Conservation (phyloP, 148 eudicot species). For the Rhododendron mucronatum region DNA sequence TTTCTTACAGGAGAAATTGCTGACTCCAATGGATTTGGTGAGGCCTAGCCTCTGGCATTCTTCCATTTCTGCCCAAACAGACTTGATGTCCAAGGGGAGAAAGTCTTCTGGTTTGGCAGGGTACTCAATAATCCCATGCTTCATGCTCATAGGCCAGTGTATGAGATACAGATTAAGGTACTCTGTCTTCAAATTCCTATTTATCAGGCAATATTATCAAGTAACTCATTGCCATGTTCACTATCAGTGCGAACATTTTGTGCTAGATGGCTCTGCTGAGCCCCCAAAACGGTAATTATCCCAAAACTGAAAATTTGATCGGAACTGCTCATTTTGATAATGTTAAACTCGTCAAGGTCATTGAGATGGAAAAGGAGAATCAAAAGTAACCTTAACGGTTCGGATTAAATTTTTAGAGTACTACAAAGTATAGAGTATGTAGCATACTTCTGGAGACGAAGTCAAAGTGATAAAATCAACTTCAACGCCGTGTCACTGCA, state of each 20-base stretch:
- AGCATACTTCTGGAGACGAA: neutral
- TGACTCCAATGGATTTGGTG: conserved; percentile 1
- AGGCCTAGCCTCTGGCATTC: conserved; percentile 2
- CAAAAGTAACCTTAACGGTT: neutral
- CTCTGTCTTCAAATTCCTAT: neutral
- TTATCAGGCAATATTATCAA: neutral
- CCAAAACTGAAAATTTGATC: too few species aligned
- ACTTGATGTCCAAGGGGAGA: neutral
- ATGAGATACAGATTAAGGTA: neutral
- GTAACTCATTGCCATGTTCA: neutral
- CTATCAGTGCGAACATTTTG: neutral
- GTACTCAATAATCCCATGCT: neutral
- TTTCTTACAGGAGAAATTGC: conserved; percentile 6
- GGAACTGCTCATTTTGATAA: too few species aligned
- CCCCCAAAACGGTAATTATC: neutral
- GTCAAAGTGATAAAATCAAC: neutral
- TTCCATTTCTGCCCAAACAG: conserved; percentile 9
- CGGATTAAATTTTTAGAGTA: neutral
- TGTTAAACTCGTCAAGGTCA: too few species aligned
- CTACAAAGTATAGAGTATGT: neutral
- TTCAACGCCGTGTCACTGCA: neutral
- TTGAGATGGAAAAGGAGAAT: too few species aligned
- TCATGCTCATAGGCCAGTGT: neutral
- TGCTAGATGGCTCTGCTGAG: neutral
- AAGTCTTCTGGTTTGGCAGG: neutral